Percentiles rank a stretch among this genome's conserved stretches.
Evolutionary conservation across 2,329 filamentous ascomycete species (phyloP).

Genomic region (Acarospora socialis): DNA sequence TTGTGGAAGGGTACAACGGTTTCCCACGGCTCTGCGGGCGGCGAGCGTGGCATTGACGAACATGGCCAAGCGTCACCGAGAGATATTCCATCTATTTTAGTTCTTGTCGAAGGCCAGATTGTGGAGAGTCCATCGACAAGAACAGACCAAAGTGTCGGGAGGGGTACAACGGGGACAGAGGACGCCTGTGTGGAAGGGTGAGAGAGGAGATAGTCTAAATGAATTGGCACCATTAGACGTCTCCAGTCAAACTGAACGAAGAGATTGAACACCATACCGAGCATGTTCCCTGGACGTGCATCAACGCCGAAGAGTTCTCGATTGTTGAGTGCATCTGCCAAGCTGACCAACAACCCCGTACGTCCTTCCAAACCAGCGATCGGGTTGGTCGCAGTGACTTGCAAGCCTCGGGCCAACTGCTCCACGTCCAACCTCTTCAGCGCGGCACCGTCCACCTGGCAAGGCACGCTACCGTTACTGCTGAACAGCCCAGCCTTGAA

Average conservation of each 20-base stretch:
- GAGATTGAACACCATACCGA: constrained; percentile 45
- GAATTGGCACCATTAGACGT: constrained; percentile 15
- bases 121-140: constrained; percentile 74
- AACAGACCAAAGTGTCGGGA: constrained; percentile 81
- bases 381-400: constrained; percentile 66
- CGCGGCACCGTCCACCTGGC: constrained; percentile 76
- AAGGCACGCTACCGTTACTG: constrained; percentile 63
- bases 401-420: constrained; percentile 64
- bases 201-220: constrained; percentile 71
- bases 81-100: constrained; percentile 70
- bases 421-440: constrained; percentile 61
- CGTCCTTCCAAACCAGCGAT: constrained; percentile 77
- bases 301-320: constrained; percentile 71
- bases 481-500: constrained; percentile 88
- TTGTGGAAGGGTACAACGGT: constrained; percentile 86
- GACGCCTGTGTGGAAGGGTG: constrained; percentile 82
- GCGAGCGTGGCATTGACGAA: constrained; percentile 57
- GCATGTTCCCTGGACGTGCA: constrained; percentile 82
- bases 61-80: constrained; percentile 94
- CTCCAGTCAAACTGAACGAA: constrained; percentile 6
- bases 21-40: constrained; percentile 57
- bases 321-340: constrained; percentile 65
- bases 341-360: constrained; percentile 59
- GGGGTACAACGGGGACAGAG: constrained; percentile 70
- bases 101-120: constrained; percentile 82